Evolutionary conservation across 78 protist species (phyloP), one percentile per base, ranked within the genome.

Genomic region (Chrysochromulina tobinii): DNA sequence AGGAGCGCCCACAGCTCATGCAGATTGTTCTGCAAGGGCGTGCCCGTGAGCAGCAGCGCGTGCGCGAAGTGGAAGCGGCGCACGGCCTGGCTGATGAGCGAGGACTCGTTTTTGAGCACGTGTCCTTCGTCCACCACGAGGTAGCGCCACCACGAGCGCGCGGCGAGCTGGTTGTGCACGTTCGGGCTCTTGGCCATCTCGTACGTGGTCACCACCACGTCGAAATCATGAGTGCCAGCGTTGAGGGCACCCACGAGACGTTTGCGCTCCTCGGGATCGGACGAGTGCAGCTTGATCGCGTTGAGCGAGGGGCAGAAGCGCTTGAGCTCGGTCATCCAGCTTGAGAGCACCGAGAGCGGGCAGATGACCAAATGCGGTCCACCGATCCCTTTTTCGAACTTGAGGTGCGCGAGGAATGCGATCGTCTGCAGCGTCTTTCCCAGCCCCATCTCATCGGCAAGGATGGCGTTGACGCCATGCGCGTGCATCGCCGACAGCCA

Each of bases 61-160:
- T 23, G 72, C 67, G 15, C 17, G 5, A 57, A 73, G 81, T 53
- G 27, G 57, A 59, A 87, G 55, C 25, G 1, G 55, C 57, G 57
- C 38, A 55, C 7, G 55, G 53, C 81, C 58, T 54, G 87, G 9
- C 54, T 23, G 72, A 58, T 17, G 21, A 3, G 69, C 51, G 89
- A 92, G 23, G 17, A 11, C 50, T 55, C 38, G 92, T 94, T 94
- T 85, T 96, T 96, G 68, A 95, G 67, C 17, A 92, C 93, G 79
- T 98, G 99, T 38, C 97, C 99, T 90, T 98, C 99, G 93, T 98
- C 99, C 14, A 98, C 86, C 66, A 98, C 83, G 73, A 98, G 81
- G 89, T 93, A 93, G 27, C 88, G 54, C 95, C 95, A 95, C 66
- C 81, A 73, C 23, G 81, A 8, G 81, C 81, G 81, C 23, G 6